phyloP scores from a whole-genome alignment of 2,329 filamentous ascomycete genomes.

The Ilyonectria destructans region DNA sequence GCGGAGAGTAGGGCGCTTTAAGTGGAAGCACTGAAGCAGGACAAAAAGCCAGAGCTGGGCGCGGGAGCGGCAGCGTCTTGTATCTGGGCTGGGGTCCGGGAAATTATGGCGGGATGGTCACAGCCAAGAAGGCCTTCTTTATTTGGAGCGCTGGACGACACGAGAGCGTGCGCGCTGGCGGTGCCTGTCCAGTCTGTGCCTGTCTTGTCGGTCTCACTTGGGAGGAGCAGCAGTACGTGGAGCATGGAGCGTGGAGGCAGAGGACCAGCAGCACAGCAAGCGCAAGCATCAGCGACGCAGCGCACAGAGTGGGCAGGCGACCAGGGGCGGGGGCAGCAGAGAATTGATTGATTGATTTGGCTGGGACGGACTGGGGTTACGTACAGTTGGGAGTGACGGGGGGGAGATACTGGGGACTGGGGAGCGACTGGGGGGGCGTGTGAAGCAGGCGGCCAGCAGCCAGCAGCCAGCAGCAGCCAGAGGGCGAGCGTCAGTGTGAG shows the following conservation, averaged over 20 bases:
- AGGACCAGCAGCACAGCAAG: background rate
- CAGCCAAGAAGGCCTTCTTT: slow-evolving; percentile 47
- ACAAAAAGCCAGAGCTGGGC: slow-evolving; percentile 38
- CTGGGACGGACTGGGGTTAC: slow-evolving; percentile 46
- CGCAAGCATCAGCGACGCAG: slow-evolving; percentile 12
- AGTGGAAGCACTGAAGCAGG: slow-evolving; percentile 13
- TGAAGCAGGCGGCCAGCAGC: background rate
- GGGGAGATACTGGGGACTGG: slow-evolving; percentile 44
- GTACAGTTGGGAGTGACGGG: slow-evolving; percentile 34
- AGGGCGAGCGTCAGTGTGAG: slow-evolving; percentile 17
- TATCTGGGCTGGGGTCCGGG: slow-evolving; percentile 45
- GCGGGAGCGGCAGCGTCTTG: slow-evolving; percentile 35
- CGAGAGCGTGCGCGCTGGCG: slow-evolving; percentile 34
- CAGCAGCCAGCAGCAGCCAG: background rate
- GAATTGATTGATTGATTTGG: slow-evolving; percentile 39
- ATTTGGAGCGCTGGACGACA: slow-evolving; percentile 43
- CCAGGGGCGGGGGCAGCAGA: slow-evolving; percentile 27
- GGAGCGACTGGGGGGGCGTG: slow-evolving; percentile 43
- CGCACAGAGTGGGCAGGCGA: slow-evolving; percentile 28
- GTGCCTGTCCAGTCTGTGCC: slow-evolving; percentile 40
- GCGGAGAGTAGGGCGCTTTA: slow-evolving; percentile 34
- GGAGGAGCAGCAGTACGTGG: slow-evolving; percentile 32
- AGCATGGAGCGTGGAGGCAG: background rate
- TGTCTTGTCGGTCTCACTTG: slow-evolving; percentile 42
- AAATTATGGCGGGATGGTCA: slow-evolving; percentile 49